A percentile compares a stretch with the other conserved stretches of the same genome.
These are phyloP conservation scores for Pseudogymnoascus sp. DNA, from an alignment of 2,329 filamentous ascomycete genomes.

Conservation along the genomic window DNA sequence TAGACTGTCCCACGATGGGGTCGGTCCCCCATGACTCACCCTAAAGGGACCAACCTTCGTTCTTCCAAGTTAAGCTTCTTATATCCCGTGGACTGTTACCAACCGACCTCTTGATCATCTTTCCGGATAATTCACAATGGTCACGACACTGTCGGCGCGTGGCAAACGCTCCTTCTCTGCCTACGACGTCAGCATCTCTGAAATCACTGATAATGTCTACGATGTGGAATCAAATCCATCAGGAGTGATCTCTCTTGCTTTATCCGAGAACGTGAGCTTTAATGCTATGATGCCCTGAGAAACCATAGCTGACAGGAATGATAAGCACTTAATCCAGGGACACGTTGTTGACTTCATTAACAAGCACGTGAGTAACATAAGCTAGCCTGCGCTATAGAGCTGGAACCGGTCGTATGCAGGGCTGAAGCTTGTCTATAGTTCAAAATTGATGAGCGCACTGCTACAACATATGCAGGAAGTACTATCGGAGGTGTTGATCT, in stretches of 20 bases:
- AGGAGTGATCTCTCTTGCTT: conserved; percentile 18
- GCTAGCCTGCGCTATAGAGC: background rate
- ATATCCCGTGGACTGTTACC: background rate
- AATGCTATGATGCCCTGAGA: background rate
- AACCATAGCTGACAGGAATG: background rate
- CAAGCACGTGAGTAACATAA: conserved; percentile 25
- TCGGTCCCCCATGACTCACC: no score
- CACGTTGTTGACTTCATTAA: conserved; percentile 34
- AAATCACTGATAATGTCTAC: conserved; percentile 14
- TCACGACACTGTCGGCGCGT: background rate
- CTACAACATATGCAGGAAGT: conserved; percentile 35
- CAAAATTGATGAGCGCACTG: background rate
- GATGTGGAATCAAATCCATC: conserved; percentile 16
- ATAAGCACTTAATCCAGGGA: conserved; percentile 31
- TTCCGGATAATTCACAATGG: background rate
- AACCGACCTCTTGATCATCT: background rate
- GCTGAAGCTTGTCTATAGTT: conserved; percentile 27
- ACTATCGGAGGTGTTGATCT: conserved; percentile 33
- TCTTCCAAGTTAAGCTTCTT: background rate
- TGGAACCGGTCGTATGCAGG: conserved; percentile 15
- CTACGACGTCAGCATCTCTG: background rate
- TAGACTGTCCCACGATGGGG: no score
- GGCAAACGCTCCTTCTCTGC: background rate
- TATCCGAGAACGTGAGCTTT: conserved; percentile 18
- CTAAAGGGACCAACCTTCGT: background rate